Base-by-base conservation (phyloP, 805 yeast species). In the Yarrowia sp. region DNA sequence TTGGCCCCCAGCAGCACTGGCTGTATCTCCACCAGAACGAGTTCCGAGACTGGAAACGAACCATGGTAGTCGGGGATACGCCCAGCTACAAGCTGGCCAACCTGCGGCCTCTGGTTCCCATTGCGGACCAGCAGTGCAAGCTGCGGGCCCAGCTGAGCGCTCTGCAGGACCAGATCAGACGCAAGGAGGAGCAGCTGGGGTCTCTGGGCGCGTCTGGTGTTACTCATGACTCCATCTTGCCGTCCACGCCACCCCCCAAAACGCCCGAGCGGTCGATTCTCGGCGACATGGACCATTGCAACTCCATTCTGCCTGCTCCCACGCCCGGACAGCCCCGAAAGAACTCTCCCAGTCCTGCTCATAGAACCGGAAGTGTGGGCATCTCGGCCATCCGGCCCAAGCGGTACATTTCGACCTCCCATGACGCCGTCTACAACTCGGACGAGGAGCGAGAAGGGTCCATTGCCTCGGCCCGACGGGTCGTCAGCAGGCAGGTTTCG, bases 1-100 rank as follows among this genome's bases (percentile, higher is more conserved):
- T 95, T 32, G 99, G 99, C 0, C 99, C 99, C 1, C 99, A 95
- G 76, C 99, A 95, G 75, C 99, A 95, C 78, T 95, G 99, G 99
- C 81, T 95, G 66, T 95, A 95, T 73, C 82, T 95, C 68, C 97
- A 95, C 74, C 99, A 95, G 76, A 87, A 91, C 75, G 97, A 92
- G 70, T 95, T 95, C 76, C 83, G 98, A 71, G 97, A 92, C 71
- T 95, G 99, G 98, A 84, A 91, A 75, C 90, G 87, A 71, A 91
- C 97, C 11, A 92, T 89, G 96, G 86, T 86, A 19, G 73, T 92
- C 35, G 91, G 91, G 67, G 82, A 83, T 66, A 75, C 82, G 32
- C 86, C 96, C 73, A 83, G 71, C 59, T 70, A 72, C n/a, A 74
- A 77, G 3, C 71, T 75, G 24, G 77, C 74, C 17, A 78, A 77